phyloP scores from a whole-genome alignment of 108 stramenopile species.

The Nannochloropsis granulata region DNA sequence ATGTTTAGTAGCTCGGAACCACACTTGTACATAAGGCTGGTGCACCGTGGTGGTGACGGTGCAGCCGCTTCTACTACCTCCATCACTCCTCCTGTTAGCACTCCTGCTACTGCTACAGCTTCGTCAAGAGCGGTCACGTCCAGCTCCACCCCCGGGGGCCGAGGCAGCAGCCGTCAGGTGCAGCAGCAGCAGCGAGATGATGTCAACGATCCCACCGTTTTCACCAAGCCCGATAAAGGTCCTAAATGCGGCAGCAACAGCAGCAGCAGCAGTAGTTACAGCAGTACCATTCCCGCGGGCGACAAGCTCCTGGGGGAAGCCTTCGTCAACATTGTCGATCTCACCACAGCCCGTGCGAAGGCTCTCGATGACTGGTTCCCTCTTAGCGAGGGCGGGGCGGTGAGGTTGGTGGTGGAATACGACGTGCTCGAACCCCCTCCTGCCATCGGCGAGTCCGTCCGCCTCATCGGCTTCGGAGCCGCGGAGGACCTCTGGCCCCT shows the following conservation, averaged over 20 bases:
- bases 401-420: background rate
- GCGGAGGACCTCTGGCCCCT: background rate
- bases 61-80: background rate
- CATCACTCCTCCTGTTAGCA: background rate
- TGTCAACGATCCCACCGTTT: background rate
- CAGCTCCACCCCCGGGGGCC: background rate
- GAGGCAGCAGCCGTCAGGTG: background rate
- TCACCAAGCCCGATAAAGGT: background rate
- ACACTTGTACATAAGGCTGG: background rate
- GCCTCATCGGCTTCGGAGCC: background rate
- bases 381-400: background rate
- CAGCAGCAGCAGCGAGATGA: background rate
- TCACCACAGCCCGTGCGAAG: background rate
- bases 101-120: background rate
- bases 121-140: background rate
- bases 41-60: background rate
- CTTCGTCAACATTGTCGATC: background rate
- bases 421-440: background rate
- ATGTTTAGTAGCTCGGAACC: background rate
- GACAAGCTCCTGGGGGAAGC: background rate
- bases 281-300: background rate
- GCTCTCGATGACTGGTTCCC: background rate
- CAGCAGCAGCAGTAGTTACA: no score
- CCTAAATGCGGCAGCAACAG: background rate
- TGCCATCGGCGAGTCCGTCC: background rate